Base-by-base conservation (phyloP, 1,284 basidiomycete species). In the Ceratobasidium sp. region DNA sequence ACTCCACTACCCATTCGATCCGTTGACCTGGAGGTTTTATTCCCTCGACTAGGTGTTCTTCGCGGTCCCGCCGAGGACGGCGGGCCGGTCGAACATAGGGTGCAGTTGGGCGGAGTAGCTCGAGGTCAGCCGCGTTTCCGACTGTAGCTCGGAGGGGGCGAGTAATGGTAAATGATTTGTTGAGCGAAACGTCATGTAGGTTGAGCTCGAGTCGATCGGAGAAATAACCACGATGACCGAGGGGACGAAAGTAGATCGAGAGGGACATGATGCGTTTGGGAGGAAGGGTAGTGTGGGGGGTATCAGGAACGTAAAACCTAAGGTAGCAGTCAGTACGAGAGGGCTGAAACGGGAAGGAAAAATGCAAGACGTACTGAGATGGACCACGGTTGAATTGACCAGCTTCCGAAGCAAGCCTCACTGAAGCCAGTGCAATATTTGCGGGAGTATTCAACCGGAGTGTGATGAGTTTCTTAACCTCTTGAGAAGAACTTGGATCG, bases 1-100 rank as follows among this genome's bases (percentile, higher is more conserved):
- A 84, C 1, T 73, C 81, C 0, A 82, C 84, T 18, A 86, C 82
- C 78, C 88, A 89, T 10, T 85, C 84, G 14, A 89, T 84, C 0
- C 82, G 84, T 35, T 86, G 78, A 0, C 87, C 82, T 3, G 86
- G 85, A 0, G 88, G 87, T 1, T 84, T 83, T 20, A 87, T 85
- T 0, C 91, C 91, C 16, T 79, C 79, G 0, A 90, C 83, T 30
- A 91, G 83, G 0, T 85, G 80, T 3, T 79, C 83, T 65, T 88
- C 88, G 0, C 84, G 83, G 27, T 86, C 85, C 33, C 88, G 48
- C 12, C 50, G 83, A 0, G 79, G 78, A 0, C 83, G 83, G 0
- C 86, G 86, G 16, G 84, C 82, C 0, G 87, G 86, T 2, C 90
- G 89, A 12, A 87, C 83, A 81, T 90, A 92, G 0, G 91, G 90